phyloP scores from a whole-genome alignment of 768 basidiomycete genomes.

The Leccinum subtestaceum region DNA sequence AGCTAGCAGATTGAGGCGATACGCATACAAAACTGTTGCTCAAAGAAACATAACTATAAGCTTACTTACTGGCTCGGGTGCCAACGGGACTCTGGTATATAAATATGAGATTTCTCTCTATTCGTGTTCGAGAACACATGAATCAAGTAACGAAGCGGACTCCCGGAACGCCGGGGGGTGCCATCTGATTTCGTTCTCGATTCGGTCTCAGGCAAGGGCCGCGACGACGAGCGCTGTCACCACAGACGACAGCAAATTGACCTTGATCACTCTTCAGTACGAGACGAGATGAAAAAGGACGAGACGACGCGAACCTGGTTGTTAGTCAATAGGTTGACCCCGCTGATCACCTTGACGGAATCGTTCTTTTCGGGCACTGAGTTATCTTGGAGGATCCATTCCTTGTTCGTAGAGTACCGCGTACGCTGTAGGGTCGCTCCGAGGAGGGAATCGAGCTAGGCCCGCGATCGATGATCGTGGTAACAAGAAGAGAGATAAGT shows the following conservation, averaged over 20 bases:
- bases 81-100: neutral
- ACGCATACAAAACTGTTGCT: no score
- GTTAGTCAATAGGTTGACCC: conserved; percentile 71
- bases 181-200: neutral
- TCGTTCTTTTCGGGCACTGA: conserved; percentile 35
- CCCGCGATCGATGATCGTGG: neutral
- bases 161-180: neutral
- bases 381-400: conserved; percentile 63
- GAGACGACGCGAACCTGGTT: conserved; percentile 55
- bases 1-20: no score
- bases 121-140: conserved; percentile 1
- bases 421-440: conserved; percentile 87
- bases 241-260: conserved; percentile 47
- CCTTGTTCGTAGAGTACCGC: conserved; percentile 60
- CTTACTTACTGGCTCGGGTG: neutral
- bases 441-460: conserved; percentile 78
- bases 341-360: conserved; percentile 57
- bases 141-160: neutral
- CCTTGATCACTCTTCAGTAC: conserved; percentile 25
- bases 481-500: neutral
- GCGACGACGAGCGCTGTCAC: conserved; percentile 38
- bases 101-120: neutral
- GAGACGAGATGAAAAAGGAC: neutral
- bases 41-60: neutral
- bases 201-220: conserved; percentile 29